Base-by-base conservation (phyloP, 768 basidiomycete species). In the Boletus bicolor region DNA sequence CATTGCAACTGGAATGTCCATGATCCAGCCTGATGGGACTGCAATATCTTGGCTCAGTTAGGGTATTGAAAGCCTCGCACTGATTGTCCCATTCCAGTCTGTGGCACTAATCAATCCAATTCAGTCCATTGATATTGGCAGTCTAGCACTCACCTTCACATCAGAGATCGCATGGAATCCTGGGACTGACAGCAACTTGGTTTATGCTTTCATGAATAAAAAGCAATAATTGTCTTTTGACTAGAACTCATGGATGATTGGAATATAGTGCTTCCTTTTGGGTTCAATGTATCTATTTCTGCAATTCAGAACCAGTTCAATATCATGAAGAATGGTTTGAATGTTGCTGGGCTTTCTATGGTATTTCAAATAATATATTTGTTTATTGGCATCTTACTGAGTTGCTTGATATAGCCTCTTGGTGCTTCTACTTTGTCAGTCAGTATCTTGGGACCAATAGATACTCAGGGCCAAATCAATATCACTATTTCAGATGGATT, bases 231-330 rank as follows among this genome's bases (percentile, higher is more conserved):
- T 34, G n/a, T 53, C 7, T 19, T 51, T 14, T 46, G 30, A n/a
- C n/a, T 32, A 39, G 15, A 51, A 26, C 30, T 62, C 4, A 50
- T 35, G 19, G 45, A 54, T 55, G 35, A 3, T 51, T 45, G 48
- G n/a, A 47, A 39, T 52, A 43, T 55, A 86, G 86, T 79, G 58
- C 71, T 90, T 37, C 88, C 88, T 34, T 90, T 90, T 57, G 88
- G 88, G 10, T 90, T 90, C 68, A 72, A 71, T 28, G 8, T 88
- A 17, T 71, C 73, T 1, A 81, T 89, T 49, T 77, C 74, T 30
- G 68, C 86, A 55, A 88, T 90, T 34, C 73, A 80, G 64, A 89
- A 90, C 62, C 70, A 77, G 34, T 88, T 90, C 63, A 80, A 78
- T 24, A 83, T 90, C 58, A 73, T 80, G 24, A 78, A 75, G 62